Conservation (phyloP, 1,139 yeast species). For the Taphrina communis region DNA sequence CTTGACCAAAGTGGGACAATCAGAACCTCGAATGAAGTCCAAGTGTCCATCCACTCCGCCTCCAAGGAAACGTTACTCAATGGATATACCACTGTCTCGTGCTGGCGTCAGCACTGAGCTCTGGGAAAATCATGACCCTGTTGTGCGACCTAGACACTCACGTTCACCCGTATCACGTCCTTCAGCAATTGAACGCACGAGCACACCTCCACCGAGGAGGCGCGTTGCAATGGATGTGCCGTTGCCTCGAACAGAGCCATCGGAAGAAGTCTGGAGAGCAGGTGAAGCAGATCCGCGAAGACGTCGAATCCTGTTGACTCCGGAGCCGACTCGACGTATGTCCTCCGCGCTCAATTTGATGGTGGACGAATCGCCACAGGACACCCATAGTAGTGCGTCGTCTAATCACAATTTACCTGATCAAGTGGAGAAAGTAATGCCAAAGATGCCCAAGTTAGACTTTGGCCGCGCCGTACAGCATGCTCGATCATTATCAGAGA, state of each 20-base stretch:
- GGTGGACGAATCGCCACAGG: conserved; percentile 20
- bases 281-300: neutral
- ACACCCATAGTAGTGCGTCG: neutral
- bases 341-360: conserved; percentile 5
- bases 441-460: conserved; percentile 14
- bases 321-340: conserved; percentile 1
- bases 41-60: conserved; percentile 11
- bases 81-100: conserved; percentile 24
- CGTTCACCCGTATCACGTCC: neutral
- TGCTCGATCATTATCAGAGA: conserved; percentile 8
- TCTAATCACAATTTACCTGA: neutral
- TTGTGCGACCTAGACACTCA: neutral
- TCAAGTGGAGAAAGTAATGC: neutral
- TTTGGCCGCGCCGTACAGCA: conserved; percentile 9
- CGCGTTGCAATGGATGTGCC: conserved; percentile 26
- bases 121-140: conserved; percentile 5
- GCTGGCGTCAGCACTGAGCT: conserved; percentile 12
- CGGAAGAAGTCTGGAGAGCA: conserved; percentile 25
- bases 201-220: conserved; percentile 8
- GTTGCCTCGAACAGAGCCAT: conserved; percentile 7
- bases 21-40: conserved; percentile 11
- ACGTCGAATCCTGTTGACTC: conserved; percentile 7
- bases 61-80: conserved; percentile 3
- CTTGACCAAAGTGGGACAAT: neutral
- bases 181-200: neutral